These are phyloP conservation scores for Pseudomicrostroma phylloplanum DNA, from an alignment of 1,284 basidiomycete species.

Conservation along the genomic window DNA sequence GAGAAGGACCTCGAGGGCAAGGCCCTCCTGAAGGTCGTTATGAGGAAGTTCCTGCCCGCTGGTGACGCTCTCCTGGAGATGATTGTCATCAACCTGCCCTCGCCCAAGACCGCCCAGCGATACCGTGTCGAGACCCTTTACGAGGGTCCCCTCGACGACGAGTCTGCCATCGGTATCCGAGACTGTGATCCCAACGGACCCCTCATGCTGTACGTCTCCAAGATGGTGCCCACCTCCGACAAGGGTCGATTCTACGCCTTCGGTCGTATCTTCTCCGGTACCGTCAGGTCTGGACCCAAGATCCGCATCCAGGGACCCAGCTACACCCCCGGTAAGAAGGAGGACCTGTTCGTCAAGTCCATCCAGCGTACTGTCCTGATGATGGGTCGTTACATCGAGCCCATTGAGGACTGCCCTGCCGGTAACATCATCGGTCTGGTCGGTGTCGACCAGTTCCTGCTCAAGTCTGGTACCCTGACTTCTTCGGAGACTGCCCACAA, in stretches of 20 bases:
- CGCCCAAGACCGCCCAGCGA: slow-evolving; percentile 89
- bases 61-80: slow-evolving; percentile 98
- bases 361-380: slow-evolving; percentile 98
- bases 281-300: slow-evolving; percentile 93
- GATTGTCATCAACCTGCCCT: slow-evolving; percentile 94
- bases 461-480: slow-evolving; percentile 94
- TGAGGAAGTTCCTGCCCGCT: slow-evolving; percentile 99
- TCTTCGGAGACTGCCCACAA: slow-evolving; percentile 98
- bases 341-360: slow-evolving; percentile 95
- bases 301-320: slow-evolving; percentile 99
- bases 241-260: slow-evolving; percentile 99
- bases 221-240: slow-evolving; percentile 99
- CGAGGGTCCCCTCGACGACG: slow-evolving; percentile 99
- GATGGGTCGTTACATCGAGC: slow-evolving; percentile 99
- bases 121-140: slow-evolving; percentile 99
- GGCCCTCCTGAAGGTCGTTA: slow-evolving; percentile 90
- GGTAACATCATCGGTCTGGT: slow-evolving; percentile 99
- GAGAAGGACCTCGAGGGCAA: slow-evolving; percentile 96
- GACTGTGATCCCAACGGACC: slow-evolving; percentile 97
- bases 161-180: slow-evolving; percentile 95
- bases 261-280: slow-evolving; percentile 99
- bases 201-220: slow-evolving; percentile 97
- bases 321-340: slow-evolving; percentile 97
- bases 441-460: slow-evolving; percentile 99
- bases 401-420: slow-evolving; percentile 97